These are phyloP conservation scores for Allomyces javanicus DNA, from an alignment of 192 early-diverging fungal genomes.

Conservation along the genomic window DNA sequence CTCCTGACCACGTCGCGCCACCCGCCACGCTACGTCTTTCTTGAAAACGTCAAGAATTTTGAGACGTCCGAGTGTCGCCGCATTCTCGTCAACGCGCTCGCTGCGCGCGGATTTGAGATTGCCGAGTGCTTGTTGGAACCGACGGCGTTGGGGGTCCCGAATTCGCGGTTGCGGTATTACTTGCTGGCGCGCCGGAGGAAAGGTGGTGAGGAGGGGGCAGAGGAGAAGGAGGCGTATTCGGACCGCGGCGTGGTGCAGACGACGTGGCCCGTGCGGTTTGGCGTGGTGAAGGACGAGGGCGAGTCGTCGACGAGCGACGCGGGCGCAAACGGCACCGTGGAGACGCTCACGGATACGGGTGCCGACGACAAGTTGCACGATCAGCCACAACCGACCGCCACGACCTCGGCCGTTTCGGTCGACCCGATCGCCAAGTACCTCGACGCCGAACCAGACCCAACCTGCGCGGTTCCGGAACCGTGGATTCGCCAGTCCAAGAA, in stretches of 20 bases:
- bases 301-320: no score
- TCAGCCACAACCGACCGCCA: no score
- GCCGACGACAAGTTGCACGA: no score
- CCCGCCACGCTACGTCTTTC: slow-evolving; percentile 38
- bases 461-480: neutral
- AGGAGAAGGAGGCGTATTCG: slow-evolving; percentile 16
- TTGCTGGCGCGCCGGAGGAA: slow-evolving; percentile 22
- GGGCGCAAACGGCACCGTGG: no score
- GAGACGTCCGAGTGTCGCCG: slow-evolving; percentile 39
- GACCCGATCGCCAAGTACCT: neutral
- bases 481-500: neutral
- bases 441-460: neutral
- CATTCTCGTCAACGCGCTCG: slow-evolving; percentile 28
- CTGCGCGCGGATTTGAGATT: slow-evolving; percentile 32
- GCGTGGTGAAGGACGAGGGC: no score
- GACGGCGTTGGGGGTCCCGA: slow-evolving; percentile 51
- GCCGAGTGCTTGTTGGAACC: slow-evolving; percentile 60
- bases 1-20: slow-evolving; percentile 31
- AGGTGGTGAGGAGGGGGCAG: slow-evolving; percentile 4
- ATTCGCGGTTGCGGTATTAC: slow-evolving; percentile 60
- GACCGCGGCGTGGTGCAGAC: slow-evolving; percentile 12
- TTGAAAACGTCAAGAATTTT: slow-evolving; percentile 71
- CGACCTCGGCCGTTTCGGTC: no score
- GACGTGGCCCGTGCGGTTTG: slow-evolving; percentile 15
- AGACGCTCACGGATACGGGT: no score